phyloP scores from a whole-genome alignment of 2,329 filamentous ascomycete species.

The Apiospora aurea region DNA sequence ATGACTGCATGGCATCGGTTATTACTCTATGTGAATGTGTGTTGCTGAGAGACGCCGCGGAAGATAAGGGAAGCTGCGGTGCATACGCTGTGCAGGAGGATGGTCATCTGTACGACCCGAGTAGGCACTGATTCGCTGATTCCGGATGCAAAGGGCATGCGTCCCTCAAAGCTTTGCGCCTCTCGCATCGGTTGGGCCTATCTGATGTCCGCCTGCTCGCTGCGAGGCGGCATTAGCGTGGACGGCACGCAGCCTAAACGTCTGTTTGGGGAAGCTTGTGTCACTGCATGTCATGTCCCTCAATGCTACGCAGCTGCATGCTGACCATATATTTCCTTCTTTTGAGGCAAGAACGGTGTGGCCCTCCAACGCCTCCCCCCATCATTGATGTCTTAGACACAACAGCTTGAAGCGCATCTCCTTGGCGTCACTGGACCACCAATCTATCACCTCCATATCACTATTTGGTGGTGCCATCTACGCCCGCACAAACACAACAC shows the following conservation, averaged over 20 bases:
- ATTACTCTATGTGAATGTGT: too few relatives aligned
- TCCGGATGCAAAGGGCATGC: slow-evolving; percentile 8
- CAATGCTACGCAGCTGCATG: background rate
- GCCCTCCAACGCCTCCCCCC: background rate
- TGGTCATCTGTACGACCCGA: background rate
- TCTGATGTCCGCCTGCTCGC: background rate
- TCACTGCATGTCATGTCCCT: background rate
- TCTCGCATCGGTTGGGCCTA: background rate
- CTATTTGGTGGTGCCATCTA: background rate
- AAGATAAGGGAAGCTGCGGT: background rate
- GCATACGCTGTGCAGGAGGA: background rate
- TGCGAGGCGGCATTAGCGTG: background rate
- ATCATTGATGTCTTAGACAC: background rate
- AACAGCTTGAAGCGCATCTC: background rate
- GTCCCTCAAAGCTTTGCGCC: background rate
- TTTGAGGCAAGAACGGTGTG: background rate
- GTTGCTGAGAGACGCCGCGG: too few relatives aligned
- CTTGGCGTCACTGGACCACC: background rate
- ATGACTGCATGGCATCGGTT: too few relatives aligned
- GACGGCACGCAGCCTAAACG: background rate
- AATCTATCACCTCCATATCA: background rate
- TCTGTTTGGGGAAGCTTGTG: background rate
- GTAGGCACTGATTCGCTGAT: background rate
- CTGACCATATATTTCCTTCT: background rate
- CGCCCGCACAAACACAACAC: background rate